These are phyloP conservation scores for Pseudocercospora musae DNA, from an alignment of 2,329 filamentous ascomycete genomes.

Conservation along the genomic window DNA sequence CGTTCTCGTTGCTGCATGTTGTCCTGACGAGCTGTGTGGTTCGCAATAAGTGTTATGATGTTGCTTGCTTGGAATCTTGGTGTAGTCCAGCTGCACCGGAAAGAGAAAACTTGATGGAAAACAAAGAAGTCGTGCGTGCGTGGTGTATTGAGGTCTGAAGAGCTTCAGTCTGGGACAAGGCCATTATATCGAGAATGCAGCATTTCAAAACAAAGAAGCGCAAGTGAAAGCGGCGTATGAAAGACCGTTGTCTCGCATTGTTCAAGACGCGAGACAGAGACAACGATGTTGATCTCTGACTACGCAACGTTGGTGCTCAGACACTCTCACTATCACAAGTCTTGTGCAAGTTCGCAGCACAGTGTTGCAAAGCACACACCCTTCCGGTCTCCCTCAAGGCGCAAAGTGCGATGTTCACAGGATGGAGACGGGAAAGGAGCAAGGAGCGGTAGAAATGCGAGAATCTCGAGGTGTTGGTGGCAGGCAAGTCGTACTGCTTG, in stretches of 20 bases:
- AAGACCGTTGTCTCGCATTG: neutral
- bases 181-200: neutral
- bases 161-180: neutral
- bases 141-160: neutral
- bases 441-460: too few species aligned
- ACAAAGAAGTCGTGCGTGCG: neutral
- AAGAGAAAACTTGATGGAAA: neutral
- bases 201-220: neutral
- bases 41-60: neutral
- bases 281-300: neutral
- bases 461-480: neutral
- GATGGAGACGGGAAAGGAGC: too few species aligned
- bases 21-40: neutral
- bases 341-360: neutral
- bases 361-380: neutral
- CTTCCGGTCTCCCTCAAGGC: too few species aligned
- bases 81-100: slow-evolving; percentile 4
- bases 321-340: neutral
- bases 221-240: neutral
- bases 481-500: neutral
- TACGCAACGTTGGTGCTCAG: neutral
- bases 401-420: too few species aligned
- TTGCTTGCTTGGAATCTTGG: neutral
- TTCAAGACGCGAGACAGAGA: neutral
- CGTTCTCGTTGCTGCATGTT: slow-evolving; percentile 1